phyloP scores from a whole-genome alignment of 805 yeast species.

The Danielia oregonensis region DNA sequence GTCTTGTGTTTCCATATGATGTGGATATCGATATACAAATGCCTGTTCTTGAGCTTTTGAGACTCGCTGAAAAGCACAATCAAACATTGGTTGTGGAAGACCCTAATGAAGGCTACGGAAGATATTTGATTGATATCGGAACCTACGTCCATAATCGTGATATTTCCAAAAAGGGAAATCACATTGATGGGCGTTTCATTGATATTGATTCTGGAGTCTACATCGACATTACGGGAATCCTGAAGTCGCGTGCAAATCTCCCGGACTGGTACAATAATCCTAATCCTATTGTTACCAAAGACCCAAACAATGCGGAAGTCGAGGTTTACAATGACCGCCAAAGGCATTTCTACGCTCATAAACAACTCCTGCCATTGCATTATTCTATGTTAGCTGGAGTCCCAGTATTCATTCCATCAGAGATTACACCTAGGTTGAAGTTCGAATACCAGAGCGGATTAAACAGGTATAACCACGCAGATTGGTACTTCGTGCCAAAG shows the following conservation, averaged over 20 bases:
- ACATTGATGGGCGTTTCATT: slow-evolving; percentile 15
- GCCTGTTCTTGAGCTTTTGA: slow-evolving; percentile 12
- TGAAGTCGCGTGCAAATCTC: slow-evolving; percentile 9
- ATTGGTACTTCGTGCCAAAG: slow-evolving; percentile 16
- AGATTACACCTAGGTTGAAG: slow-evolving; percentile 13
- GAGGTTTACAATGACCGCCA: slow-evolving; percentile 17
- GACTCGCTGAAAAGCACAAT: slow-evolving; percentile 7
- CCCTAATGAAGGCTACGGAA: slow-evolving; percentile 18
- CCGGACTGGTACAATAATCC: slow-evolving; percentile 11
- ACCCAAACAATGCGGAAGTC: slow-evolving; percentile 3
- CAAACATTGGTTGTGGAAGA: slow-evolving; percentile 16
- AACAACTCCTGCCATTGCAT: slow-evolving; percentile 17
- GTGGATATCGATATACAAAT: slow-evolving; percentile 15
- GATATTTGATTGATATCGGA: slow-evolving; percentile 17
- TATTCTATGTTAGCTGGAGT: slow-evolving; percentile 17
- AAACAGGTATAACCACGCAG: slow-evolving; percentile 6
- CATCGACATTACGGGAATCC: slow-evolving; percentile 16
- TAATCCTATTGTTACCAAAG: slow-evolving; percentile 10
- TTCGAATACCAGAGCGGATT: slow-evolving; percentile 19
- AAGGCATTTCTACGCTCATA: slow-evolving; percentile 15
- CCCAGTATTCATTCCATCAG: slow-evolving; percentile 15
- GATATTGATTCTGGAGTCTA: slow-evolving; percentile 16
- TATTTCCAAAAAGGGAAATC: slow-evolving; percentile 9
- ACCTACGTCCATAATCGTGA: slow-evolving; percentile 17
- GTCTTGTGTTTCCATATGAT: slow-evolving; percentile 15